phyloP scores from a whole-genome alignment of 2,329 filamentous ascomycete genomes.

The Oidium heveae region DNA sequence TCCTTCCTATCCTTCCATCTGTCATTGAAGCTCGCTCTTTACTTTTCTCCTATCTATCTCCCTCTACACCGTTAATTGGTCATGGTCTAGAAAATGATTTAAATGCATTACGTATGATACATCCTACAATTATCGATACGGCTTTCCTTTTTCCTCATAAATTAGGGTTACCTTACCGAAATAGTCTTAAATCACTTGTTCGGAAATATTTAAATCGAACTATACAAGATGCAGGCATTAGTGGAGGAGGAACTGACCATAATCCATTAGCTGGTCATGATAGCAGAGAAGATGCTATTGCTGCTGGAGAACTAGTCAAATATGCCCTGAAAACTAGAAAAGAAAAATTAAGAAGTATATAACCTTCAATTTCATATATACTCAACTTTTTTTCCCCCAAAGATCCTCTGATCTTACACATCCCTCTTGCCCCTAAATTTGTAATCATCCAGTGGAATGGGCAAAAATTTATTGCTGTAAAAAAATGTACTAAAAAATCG shows the following conservation, averaged over 20 bases:
- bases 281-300: conserved; percentile 71
- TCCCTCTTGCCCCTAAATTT: too few relatives aligned
- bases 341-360: conserved; percentile 18
- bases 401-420: too few relatives aligned
- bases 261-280: conserved; percentile 40
- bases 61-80: conserved; percentile 62
- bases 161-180: conserved; percentile 48
- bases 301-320: conserved; percentile 66
- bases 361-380: not conserved
- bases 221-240: conserved; percentile 42
- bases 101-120: conserved; percentile 61
- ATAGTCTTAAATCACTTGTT: conserved; percentile 53
- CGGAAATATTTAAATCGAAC: conserved; percentile 41
- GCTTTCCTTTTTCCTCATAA: conserved; percentile 62
- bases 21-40: conserved; percentile 51
- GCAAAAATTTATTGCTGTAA: too few relatives aligned
- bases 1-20: conserved; percentile 48
- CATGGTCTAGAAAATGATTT: conserved; percentile 93
- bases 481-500: too few relatives aligned
- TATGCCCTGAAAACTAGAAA: conserved; percentile 46
- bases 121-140: conserved; percentile 67
- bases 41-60: conserved; percentile 50
- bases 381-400: too few relatives aligned
- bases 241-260: conserved; percentile 7
- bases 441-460: too few relatives aligned